Evolutionary conservation across 148 eudicot genomes (phyloP).

Genomic region (Fagopyrum tataricum): DNA sequence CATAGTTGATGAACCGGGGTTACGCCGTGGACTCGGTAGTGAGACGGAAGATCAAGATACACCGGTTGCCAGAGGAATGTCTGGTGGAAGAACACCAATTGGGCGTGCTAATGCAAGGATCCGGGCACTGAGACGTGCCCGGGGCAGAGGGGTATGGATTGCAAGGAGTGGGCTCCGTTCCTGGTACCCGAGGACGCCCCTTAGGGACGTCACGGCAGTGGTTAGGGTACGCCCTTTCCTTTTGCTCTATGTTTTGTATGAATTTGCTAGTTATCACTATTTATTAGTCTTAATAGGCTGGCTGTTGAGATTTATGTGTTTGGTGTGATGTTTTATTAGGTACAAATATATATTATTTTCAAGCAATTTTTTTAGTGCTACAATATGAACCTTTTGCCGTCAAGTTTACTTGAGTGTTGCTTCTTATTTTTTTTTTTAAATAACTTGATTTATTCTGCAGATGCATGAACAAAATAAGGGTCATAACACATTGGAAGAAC

Average conservation of each 20-base stretch:
- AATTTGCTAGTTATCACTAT: not conserved
- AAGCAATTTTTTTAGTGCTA: too few relatives aligned
- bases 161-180: constrained; percentile 39
- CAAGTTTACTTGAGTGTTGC: too few relatives aligned
- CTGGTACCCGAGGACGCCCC: constrained; percentile 53
- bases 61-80: constrained; percentile 15
- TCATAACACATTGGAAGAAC: too few relatives aligned
- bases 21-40: constrained; percentile 17
- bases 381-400: too few relatives aligned
- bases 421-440: too few relatives aligned
- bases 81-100: not conserved
- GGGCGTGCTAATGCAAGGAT: constrained; percentile 19
- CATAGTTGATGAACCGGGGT: constrained; percentile 35
- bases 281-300: not conserved
- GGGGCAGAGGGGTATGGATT: constrained; percentile 30
- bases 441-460: too few relatives aligned
- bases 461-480: too few relatives aligned
- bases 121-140: constrained; percentile 13
- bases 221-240: constrained; percentile 34
- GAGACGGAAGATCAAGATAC: constrained; percentile 14
- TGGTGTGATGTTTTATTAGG: not conserved
- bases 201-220: constrained; percentile 34
- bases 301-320: not conserved
- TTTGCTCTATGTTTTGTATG: not conserved
- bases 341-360: too few relatives aligned